Base-by-base conservation (phyloP, 1,284 basidiomycete genomes). In the Ceratobasidium sp. region DNA sequence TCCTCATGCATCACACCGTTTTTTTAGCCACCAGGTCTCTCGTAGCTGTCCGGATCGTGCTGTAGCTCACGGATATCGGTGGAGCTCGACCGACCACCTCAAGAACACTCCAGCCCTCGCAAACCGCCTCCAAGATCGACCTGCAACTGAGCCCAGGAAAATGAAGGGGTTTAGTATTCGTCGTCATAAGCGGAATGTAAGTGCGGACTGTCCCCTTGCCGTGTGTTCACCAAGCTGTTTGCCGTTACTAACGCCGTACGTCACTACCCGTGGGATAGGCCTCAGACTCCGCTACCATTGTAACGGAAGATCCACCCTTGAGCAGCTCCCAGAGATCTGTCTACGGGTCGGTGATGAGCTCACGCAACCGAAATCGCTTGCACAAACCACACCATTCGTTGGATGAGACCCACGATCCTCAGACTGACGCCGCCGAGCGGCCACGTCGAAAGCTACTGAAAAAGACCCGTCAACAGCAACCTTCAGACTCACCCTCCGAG, bases 101-200 rank as follows among this genome's bases (percentile, higher is more conserved):
- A n/a, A 44, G 62, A 67, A 46, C 32, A 9, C n/a, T 35, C 44
- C 52, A 26, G 50, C n/a, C 28, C 64, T 13, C 64, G 21, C 52
- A 57, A 26, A 67, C 41, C 64, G 41, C 64, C 64, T 28, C 64
- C 38, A 38, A 67, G 52, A 38, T 52, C n/a, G 38, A 44, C 5
- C 8, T 21, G 28, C 35, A 55, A 28, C 21, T 52, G 64, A 52
- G 46, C 3, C 38, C 47, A 67, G 23, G 8, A 54, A 55, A 44
- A 67, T 67, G 64, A 52, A 52, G 38, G 50, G 26, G 9, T 67
- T 67, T 43, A 54, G 49, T 21, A 67, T 67, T 32, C 49, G 64
- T n/a, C 64, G 64, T 57, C 49, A 67, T 67, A 67, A 67, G 43
- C 49, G 44, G 7, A 57, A 38, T 57, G 64, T 67, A 50, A 57